A percentile compares a stretch with the other conserved stretches of the same genome.
Evolutionary conservation across 768 basidiomycete genomes (phyloP).

Genomic region (Podaxis pistillaris): DNA sequence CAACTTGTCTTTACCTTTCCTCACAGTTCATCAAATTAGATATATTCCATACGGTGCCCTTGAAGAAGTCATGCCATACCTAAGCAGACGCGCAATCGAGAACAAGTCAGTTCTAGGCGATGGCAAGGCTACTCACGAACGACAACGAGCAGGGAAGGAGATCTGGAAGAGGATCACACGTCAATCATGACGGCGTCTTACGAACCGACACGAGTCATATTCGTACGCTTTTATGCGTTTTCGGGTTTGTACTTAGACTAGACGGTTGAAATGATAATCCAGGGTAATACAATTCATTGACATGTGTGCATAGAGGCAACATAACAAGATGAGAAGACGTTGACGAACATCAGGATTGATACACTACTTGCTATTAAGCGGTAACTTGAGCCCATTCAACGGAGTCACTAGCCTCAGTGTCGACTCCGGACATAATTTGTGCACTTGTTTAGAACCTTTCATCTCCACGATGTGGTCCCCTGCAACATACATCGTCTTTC

Average conservation of each 20-base stretch:
- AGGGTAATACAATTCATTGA: not conserved
- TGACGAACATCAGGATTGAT: not conserved
- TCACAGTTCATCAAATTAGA: constrained; percentile 24
- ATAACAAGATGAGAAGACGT: not conserved
- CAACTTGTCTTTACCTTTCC: not conserved
- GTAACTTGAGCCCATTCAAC: not conserved
- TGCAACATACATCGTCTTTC: not conserved
- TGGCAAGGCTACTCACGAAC: constrained; percentile 64
- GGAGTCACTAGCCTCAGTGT: constrained; percentile 16
- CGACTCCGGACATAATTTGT: constrained; percentile 12
- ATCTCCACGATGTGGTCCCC: not conserved
- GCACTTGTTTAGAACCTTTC: not conserved
- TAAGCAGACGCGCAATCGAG: constrained; percentile 86
- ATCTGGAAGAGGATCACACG: constrained; percentile 43
- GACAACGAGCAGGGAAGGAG: constrained; percentile 51
- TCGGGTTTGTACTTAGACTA: not conserved
- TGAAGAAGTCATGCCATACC: constrained; percentile 84
- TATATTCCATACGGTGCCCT: constrained; percentile 78
- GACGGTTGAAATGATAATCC: not conserved
- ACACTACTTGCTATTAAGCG: not conserved
- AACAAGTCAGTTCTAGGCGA: constrained; percentile 85
- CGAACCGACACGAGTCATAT: not conserved
- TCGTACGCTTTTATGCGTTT: not conserved
- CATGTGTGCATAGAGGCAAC: not conserved
- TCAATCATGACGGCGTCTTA: not conserved